Evolutionary conservation across 768 basidiomycete genomes (phyloP).

Genomic region (Chlorophyllum brunneum): DNA sequence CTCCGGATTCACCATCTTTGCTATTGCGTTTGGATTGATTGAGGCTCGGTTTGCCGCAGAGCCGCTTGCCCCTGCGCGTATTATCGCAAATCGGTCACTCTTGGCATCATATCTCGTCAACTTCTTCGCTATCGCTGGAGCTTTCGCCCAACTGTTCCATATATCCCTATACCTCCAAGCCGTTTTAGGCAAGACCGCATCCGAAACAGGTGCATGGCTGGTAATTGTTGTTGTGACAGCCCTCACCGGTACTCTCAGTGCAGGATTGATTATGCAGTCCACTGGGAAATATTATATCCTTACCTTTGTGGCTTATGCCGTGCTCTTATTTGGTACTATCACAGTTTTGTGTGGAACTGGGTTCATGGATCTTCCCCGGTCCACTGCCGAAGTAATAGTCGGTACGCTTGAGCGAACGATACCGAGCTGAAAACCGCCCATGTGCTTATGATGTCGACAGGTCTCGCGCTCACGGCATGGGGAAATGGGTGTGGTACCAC

Average conservation of each 20-base stretch:
- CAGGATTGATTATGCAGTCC: conserved; percentile 52
- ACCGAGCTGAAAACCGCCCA: background rate
- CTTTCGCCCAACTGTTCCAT: conserved; percentile 46
- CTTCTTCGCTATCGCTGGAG: conserved; percentile 48
- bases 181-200: conserved; percentile 42
- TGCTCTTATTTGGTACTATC: conserved; percentile 35
- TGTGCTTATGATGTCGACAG: background rate
- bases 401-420: conserved; percentile 35
- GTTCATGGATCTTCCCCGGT: conserved; percentile 23
- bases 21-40: conserved; percentile 37
- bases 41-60: conserved; percentile 52
- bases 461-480: conserved; percentile 1
- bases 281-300: conserved; percentile 55
- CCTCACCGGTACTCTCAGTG: conserved; percentile 44
- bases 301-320: conserved; percentile 39
- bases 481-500: conserved; percentile 43
- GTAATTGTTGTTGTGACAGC: conserved; percentile 43
- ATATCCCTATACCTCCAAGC: conserved; percentile 58
- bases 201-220: conserved; percentile 49
- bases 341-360: conserved; percentile 35
- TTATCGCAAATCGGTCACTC: conserved; percentile 46
- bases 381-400: conserved; percentile 33
- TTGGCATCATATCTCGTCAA: conserved; percentile 56
- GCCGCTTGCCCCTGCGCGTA: conserved; percentile 55
- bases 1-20: conserved; percentile 27